Evolutionary conservation across 2,329 filamentous ascomycete species (phyloP), one percentile per base, ranked within the genome.

Genomic region (Aspergillus quadrilineatus): DNA sequence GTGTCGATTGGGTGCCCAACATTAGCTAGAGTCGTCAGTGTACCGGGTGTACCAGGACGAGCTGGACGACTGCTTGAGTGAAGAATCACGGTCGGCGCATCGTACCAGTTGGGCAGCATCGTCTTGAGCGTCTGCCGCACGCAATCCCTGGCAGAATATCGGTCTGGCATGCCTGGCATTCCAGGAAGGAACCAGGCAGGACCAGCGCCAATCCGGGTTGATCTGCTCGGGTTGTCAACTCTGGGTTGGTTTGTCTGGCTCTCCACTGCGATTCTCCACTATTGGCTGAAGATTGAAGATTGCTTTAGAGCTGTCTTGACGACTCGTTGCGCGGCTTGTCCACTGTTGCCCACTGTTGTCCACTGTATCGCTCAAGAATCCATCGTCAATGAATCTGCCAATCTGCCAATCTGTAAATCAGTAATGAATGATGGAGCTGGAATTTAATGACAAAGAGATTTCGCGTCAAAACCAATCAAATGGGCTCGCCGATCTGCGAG

Each of bases 211-310:
- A 14, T 37, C 9, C 12, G 34, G 22, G 34, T 37, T 10, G 34
- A 14, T 37, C 9, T 37, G 34, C 34, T 37, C 60, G 65, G 68
- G 66, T 65, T 67, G 65, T 69, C 67, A 68, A 63, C 60, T 69
- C 39, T 57, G 56, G 60, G n/a, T 6, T 63, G 58, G 56, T 57
- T 64, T 60, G 46, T 56, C 49, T 58, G 57, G 50, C 56, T 52
- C 60, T 54, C 55, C 59, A 61, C n/a, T 9, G 34, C 34, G 34
- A 12, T 9, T 37, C 34, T 37, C 34, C 34, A 37, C 34, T 37
- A 14, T 14, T 12, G 22, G 34, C 44, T 15, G 22, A 22, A 22
- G 22, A 22, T 22, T 22, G 22, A 22, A 3, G 22, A 22, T n/a
- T 34, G n/a, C 22, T 29, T 32, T 32, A 22, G 47, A 36, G 39